Conservation (phyloP, 768 basidiomycete species). For the Pleurotus pulmonarius region DNA sequence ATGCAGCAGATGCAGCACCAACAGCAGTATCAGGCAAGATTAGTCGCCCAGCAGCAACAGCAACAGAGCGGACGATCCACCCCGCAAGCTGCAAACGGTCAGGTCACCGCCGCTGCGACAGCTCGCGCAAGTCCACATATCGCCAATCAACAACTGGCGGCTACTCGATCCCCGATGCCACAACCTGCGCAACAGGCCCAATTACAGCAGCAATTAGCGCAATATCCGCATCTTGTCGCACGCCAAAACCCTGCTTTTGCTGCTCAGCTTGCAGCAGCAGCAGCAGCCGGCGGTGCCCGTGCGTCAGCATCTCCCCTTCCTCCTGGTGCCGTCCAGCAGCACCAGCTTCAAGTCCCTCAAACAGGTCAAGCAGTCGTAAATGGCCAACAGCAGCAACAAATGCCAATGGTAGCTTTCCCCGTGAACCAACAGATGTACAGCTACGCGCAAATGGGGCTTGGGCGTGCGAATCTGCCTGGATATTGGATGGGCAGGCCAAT, state of each 20-base stretch:
- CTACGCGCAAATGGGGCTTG: constrained; percentile 5
- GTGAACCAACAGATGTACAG: constrained; percentile 1
- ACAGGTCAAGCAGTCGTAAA: background rate
- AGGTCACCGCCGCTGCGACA: constrained; percentile 14
- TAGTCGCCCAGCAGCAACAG: constrained; percentile 10
- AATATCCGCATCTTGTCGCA: constrained; percentile 14
- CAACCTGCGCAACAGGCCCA: constrained; percentile 21
- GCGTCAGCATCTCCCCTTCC: constrained; percentile 7
- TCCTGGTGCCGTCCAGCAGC: constrained; percentile 7
- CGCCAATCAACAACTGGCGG: constrained; percentile 24
- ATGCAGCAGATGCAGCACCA: constrained; percentile 11
- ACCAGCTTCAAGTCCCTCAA: constrained; percentile 13
- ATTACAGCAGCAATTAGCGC: constrained; percentile 16
- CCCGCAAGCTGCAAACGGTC: constrained; percentile 19
- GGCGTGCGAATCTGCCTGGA: constrained; percentile 3
- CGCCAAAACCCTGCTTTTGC: constrained; percentile 14
- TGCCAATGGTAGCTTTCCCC: constrained; percentile 4
- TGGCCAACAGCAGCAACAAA: background rate
- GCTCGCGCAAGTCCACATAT: constrained; percentile 34
- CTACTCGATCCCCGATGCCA: constrained; percentile 25
- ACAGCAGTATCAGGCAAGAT: constrained; percentile 6
- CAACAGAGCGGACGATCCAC: constrained; percentile 24
- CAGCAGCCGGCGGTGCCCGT: constrained; percentile 21
- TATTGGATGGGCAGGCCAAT: constrained; percentile 3
- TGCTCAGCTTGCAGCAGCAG: constrained; percentile 23